Percentiles rank a stretch among this genome's conserved stretches.
phyloP scores from a whole-genome alignment of 2,329 filamentous ascomycete genomes.

The Atkinsonella texensis region DNA sequence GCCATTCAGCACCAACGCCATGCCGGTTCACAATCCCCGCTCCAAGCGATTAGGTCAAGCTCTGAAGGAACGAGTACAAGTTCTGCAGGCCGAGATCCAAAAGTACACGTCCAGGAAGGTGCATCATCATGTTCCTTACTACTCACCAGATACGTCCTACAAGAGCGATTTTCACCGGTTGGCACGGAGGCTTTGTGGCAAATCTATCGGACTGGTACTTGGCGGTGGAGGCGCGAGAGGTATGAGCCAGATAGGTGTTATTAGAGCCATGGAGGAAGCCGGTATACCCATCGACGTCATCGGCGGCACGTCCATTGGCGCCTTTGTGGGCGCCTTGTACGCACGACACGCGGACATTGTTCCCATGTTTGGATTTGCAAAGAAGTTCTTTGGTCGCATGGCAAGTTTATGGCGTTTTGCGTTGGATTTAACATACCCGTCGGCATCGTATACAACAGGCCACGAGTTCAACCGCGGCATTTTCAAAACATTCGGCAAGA shows the following conservation, averaged over 20 bases:
- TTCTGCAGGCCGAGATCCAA: slow-evolving; percentile 91
- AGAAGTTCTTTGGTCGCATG: slow-evolving; percentile 98
- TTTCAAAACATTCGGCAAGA: slow-evolving; percentile 95
- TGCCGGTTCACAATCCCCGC: slow-evolving; percentile 58
- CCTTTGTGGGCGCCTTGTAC: slow-evolving; percentile 91
- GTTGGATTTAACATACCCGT: slow-evolving; percentile 89
- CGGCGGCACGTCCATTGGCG: slow-evolving; percentile 90
- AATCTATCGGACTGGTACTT: slow-evolving; percentile 86
- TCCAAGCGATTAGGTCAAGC: slow-evolving; percentile 71
- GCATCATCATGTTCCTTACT: slow-evolving; percentile 75
- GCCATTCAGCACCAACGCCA: slow-evolving; percentile 65
- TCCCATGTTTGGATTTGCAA: slow-evolving; percentile 90
- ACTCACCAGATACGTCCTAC: slow-evolving; percentile 82
- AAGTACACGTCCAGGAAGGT: slow-evolving; percentile 93
- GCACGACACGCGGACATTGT: slow-evolving; percentile 94
- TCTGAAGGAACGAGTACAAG: slow-evolving; percentile 86
- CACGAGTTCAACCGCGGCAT: slow-evolving; percentile 99
- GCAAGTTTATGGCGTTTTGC: slow-evolving; percentile 98
- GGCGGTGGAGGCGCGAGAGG: slow-evolving; percentile 89
- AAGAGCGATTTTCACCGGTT: slow-evolving; percentile 96
- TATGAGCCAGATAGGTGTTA: slow-evolving; percentile 86
- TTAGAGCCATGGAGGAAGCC: slow-evolving; percentile 87
- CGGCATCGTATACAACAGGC: slow-evolving; percentile 91
- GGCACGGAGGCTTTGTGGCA: slow-evolving; percentile 79
- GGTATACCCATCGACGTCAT: slow-evolving; percentile 93